Evolutionary conservation across 371 early-diverging fungal genomes (phyloP).

Genomic region (Mortierella sp.): DNA sequence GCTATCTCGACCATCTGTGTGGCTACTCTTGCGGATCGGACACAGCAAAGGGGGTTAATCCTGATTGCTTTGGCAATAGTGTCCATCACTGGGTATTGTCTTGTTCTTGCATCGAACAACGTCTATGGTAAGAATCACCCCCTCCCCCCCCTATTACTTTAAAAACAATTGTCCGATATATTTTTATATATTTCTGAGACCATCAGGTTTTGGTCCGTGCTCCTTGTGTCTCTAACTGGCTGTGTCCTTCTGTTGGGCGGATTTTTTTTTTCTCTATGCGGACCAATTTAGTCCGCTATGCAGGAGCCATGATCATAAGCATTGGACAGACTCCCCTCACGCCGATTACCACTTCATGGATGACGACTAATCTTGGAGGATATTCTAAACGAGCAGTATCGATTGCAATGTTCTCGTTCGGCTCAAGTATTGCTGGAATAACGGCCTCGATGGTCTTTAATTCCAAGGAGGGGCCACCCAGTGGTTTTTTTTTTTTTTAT

Average conservation of each 20-base stretch:
- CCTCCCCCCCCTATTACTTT: not conserved
- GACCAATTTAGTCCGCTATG: slow-evolving; percentile 22
- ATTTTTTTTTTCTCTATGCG: not conserved
- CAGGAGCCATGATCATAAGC: slow-evolving; percentile 22
- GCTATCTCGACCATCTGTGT: slow-evolving; percentile 25
- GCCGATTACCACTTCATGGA: slow-evolving; percentile 36
- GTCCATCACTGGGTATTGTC: slow-evolving; percentile 20
- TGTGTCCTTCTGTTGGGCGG: not conserved
- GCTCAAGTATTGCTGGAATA: slow-evolving; percentile 27
- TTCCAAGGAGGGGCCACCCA: slow-evolving; percentile 14
- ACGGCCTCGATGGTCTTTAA: slow-evolving; percentile 33
- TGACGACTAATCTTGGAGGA: slow-evolving; percentile 46
- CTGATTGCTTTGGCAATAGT: slow-evolving; percentile 16
- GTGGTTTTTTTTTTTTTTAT: not conserved
- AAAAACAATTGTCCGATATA: not conserved
- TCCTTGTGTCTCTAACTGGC: too few relatives aligned
- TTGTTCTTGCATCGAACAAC: slow-evolving; percentile 26
- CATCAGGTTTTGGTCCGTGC: too few relatives aligned
- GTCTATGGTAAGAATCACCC: slow-evolving; percentile 28
- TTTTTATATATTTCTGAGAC: not conserved
- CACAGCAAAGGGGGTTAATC: slow-evolving; percentile 37
- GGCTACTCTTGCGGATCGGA: slow-evolving; percentile 34
- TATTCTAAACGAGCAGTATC: slow-evolving; percentile 38
- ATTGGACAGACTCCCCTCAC: slow-evolving; percentile 36
- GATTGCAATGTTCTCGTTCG: slow-evolving; percentile 29